Evolutionary conservation across 805 yeast species (phyloP).

Genomic region (Candida xiaguanensis): DNA sequence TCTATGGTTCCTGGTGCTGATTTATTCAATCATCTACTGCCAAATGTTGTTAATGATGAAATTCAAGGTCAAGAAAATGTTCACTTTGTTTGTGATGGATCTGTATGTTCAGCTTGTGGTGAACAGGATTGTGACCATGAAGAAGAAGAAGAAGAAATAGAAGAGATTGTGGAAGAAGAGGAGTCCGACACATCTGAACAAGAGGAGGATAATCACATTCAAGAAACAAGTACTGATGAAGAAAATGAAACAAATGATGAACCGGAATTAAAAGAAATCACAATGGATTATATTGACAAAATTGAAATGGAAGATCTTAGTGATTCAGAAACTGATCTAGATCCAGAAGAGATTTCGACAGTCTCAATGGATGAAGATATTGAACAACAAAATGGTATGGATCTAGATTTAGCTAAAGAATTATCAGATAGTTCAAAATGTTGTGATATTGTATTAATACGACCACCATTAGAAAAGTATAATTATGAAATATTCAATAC

Average conservation of each 20-base stretch:
- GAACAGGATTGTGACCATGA: conserved; percentile 30
- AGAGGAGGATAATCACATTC: too few species aligned
- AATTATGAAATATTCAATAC: conserved; percentile 69
- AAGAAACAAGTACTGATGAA: neutral
- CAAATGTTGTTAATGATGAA: conserved; percentile 18
- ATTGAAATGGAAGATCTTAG: conserved; percentile 21
- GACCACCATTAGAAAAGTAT: conserved; percentile 39
- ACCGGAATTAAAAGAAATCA: conserved; percentile 16
- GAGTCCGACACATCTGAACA: conserved; percentile 5
- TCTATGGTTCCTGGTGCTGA: conserved; percentile 91
- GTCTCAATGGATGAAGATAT: conserved; percentile 18
- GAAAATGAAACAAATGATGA: conserved; percentile 10
- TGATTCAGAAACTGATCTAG: conserved; percentile 23
- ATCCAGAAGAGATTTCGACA: conserved; percentile 20
- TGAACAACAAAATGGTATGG: conserved; percentile 9
- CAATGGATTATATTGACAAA: conserved; percentile 23
- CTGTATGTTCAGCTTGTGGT: conserved; percentile 30
- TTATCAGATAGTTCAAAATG: conserved; percentile 43
- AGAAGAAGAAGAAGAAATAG: conserved; percentile 18
- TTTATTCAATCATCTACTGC: conserved; percentile 68
- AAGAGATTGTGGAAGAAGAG: conserved; percentile 14
- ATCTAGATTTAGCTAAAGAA: conserved; percentile 32
- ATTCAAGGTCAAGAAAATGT: conserved; percentile 47
- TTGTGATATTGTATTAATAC: conserved; percentile 63
- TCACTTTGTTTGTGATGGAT: conserved; percentile 51